Percentiles rank a stretch among this genome's conserved stretches.
phyloP scores from a whole-genome alignment of 2,329 filamentous ascomycete species.

The Pseudogymnoascus destructans region DNA sequence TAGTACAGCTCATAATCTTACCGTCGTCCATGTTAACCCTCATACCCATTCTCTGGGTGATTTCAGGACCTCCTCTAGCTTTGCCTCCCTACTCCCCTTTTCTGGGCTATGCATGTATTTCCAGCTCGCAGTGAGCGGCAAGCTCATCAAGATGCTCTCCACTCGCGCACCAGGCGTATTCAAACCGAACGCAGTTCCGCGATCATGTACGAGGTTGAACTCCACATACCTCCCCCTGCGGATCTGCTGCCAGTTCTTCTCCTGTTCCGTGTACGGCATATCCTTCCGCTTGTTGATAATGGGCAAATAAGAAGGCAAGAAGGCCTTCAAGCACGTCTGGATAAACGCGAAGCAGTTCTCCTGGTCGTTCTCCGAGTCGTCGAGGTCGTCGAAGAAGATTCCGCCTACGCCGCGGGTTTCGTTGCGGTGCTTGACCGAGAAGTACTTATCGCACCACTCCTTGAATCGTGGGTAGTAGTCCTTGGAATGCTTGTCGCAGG shows the following conservation, averaged over 20 bases:
- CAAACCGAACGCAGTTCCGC: conserved; percentile 85
- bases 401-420: conserved; percentile 83
- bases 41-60: conserved; percentile 56
- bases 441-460: conserved; percentile 97
- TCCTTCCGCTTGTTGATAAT: conserved; percentile 82
- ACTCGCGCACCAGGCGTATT: conserved; percentile 84
- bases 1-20: conserved; percentile 7
- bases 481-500: conserved; percentile 87
- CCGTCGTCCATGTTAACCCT: conserved; percentile 3
- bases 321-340: conserved; percentile 71
- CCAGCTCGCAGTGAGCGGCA: conserved; percentile 88
- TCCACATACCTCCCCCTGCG: conserved; percentile 92
- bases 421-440: conserved; percentile 79
- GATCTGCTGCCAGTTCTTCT: conserved; percentile 96
- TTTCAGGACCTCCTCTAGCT: conserved; percentile 59
- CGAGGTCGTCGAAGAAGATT: conserved; percentile 97
- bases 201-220: conserved; percentile 95
- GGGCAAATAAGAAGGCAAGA: conserved; percentile 81
- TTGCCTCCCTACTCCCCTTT: conserved; percentile 62
- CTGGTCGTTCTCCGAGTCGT: conserved; percentile 71
- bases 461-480: conserved; percentile 91
- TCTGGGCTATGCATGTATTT: conserved; percentile 86
- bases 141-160: conserved; percentile 94
- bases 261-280: conserved; percentile 72
- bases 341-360: conserved; percentile 86